Conservation (phyloP, 371 early-diverging fungal genomes). For the Mortierella sp. region DNA sequence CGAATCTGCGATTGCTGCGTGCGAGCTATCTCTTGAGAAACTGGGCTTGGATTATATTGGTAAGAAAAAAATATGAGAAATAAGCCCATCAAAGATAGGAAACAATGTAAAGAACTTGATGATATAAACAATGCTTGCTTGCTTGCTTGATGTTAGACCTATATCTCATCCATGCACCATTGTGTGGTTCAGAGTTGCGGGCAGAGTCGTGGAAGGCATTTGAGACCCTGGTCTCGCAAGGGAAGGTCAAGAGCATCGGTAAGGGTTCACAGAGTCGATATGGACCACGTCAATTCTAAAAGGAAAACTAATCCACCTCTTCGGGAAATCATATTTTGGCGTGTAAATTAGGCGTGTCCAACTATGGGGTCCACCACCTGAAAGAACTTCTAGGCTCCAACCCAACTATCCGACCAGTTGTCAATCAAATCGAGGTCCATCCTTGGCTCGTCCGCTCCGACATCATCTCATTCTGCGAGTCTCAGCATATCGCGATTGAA, state of each 20-base stretch:
- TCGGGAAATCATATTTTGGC: background rate
- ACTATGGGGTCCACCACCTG: slow-evolving; percentile 77
- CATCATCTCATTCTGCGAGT: slow-evolving; percentile 60
- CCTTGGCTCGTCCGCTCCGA: slow-evolving; percentile 61
- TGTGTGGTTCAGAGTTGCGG: slow-evolving; percentile 63
- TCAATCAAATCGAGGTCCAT: slow-evolving; percentile 81
- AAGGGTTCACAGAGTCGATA: slow-evolving; percentile 1
- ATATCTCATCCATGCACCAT: slow-evolving; percentile 84
- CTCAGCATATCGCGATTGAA: slow-evolving; percentile 64
- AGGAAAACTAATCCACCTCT: background rate
- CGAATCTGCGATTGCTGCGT: slow-evolving; percentile 63
- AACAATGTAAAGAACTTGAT: background rate
- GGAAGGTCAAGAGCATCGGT: slow-evolving; percentile 70
- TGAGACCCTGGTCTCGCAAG: slow-evolving; percentile 63
- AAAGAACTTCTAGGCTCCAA: slow-evolving; percentile 66
- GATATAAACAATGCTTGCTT: background rate
- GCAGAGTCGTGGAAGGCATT: slow-evolving; percentile 68
- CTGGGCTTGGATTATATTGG: slow-evolving; percentile 80
- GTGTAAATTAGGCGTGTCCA: slow-evolving; percentile 74
- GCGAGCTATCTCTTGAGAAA: slow-evolving; percentile 66
- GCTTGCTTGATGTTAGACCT: slow-evolving; percentile 60
- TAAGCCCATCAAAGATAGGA: too few species aligned
- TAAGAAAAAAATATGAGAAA: slow-evolving; percentile 7
- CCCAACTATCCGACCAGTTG: slow-evolving; percentile 73
- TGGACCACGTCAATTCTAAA: background rate